phyloP scores from a whole-genome alignment of 305 asterid species.

The Solanum aculeatissimum region DNA sequence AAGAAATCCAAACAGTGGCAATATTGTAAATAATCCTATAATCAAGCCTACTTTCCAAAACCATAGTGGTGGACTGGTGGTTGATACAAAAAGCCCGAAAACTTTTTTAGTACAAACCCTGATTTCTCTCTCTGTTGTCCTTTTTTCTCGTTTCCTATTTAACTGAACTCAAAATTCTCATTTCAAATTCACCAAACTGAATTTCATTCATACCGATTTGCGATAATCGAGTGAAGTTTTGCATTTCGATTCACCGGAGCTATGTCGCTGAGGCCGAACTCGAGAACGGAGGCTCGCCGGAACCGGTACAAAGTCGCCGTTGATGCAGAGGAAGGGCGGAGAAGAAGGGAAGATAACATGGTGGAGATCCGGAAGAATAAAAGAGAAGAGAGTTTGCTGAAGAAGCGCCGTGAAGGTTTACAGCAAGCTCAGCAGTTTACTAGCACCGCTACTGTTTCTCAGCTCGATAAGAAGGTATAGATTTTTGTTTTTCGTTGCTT shows the following conservation, averaged over 20 bases:
- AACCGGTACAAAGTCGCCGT: conserved; percentile 90
- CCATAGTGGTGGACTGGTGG: background rate
- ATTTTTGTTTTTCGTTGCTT: background rate
- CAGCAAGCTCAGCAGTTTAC: conserved; percentile 51
- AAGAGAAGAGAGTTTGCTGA: conserved; percentile 72
- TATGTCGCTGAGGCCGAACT: conserved; percentile 36
- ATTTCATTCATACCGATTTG: background rate
- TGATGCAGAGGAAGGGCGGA: conserved; percentile 79
- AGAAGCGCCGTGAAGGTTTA: conserved; percentile 78
- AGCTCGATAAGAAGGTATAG: conserved; percentile 53
- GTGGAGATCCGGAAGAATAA: conserved; percentile 83
- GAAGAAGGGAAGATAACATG: conserved; percentile 85
- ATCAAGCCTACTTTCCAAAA: background rate
- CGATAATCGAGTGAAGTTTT: background rate
- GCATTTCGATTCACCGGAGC: background rate
- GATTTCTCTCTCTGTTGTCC: background rate
- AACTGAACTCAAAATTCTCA: background rate
- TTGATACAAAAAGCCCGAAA: background rate
- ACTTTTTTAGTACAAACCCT: background rate
- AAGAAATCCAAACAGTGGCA: background rate
- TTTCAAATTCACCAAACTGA: background rate
- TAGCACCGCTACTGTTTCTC: conserved; percentile 33
- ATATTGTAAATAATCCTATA: background rate
- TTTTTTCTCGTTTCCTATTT: background rate
- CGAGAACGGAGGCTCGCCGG: conserved; percentile 36